phyloP scores from a whole-genome alignment of 768 basidiomycete species.

The Rhodotorula babjevae region DNA sequence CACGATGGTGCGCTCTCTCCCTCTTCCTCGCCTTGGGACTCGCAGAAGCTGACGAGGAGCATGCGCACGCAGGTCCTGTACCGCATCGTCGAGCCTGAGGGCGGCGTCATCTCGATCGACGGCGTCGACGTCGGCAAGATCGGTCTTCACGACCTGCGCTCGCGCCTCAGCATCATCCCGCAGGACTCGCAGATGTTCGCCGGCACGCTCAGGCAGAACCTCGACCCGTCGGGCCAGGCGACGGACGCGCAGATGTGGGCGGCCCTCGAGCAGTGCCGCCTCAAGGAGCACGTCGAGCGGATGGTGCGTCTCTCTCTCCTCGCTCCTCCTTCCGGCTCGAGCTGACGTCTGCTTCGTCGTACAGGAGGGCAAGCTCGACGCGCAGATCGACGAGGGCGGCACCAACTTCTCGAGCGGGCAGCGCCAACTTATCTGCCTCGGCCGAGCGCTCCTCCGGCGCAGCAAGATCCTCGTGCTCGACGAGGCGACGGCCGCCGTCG shows the following conservation, averaged over 20 bases:
- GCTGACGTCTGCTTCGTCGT: neutral
- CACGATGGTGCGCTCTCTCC: constrained; percentile 30
- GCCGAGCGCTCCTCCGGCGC: constrained; percentile 50
- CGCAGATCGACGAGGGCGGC: constrained; percentile 70
- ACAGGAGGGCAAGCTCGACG: constrained; percentile 62
- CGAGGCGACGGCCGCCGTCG: constrained; percentile 61
- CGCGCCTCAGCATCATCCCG: constrained; percentile 62
- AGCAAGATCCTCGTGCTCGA: constrained; percentile 87
- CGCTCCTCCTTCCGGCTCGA: constrained; percentile 31
- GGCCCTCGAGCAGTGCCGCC: constrained; percentile 63
- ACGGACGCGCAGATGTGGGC: constrained; percentile 80
- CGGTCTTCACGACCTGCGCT: constrained; percentile 54
- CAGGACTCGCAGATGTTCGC: constrained; percentile 49
- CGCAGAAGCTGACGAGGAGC: neutral
- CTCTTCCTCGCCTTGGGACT: constrained; percentile 3
- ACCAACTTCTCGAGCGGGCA: constrained; percentile 79
- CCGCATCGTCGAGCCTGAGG: constrained; percentile 58
- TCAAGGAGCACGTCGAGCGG: constrained; percentile 48
- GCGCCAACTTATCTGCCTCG: constrained; percentile 81
- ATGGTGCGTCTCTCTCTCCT: constrained; percentile 3
- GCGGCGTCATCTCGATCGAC: constrained; percentile 60
- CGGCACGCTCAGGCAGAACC: constrained; percentile 65
- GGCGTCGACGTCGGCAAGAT: constrained; percentile 56
- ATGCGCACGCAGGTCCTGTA: constrained; percentile 52
- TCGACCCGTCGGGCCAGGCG: constrained; percentile 74